Base-by-base conservation (phyloP, 768 basidiomycete species). In the Termitomyces sp. region DNA sequence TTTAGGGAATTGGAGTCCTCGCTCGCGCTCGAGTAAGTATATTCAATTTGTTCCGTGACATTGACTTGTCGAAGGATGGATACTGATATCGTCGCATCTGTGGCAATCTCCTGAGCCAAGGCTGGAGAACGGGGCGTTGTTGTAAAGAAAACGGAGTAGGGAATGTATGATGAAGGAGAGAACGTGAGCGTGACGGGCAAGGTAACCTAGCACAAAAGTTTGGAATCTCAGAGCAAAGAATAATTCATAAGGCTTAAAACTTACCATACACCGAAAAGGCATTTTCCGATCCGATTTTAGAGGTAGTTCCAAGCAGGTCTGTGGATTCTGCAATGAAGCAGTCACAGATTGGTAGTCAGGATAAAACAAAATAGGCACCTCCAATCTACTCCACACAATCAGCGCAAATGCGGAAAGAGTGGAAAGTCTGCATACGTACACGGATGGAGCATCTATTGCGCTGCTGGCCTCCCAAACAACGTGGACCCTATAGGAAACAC, bases 141-240 rank as follows among this genome's bases (percentile, higher is more conserved):
- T 10, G 82, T 81, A 70, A 89, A 89, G 30, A 89, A 84, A 52
- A 88, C 85, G 63, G 84, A 90, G 64, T 84, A 89, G 13, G 87
- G 82, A 59, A 90, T 79, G n/a, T 78, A 79, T 18, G 77, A 77
- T 26, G 77, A 68, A 30, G 88, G 86, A 62, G 82, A 76, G 71
- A 88, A 88, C 4, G 79, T 79, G 13, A 81, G 74, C 16, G 81
- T 77, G 26, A 78, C 79, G 22, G 88, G 88, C 32, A 90, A 70
- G 53, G 87, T 87, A 22, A 88, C 75, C 88, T 88, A 24, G 16
- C 55, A 43, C 20, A 40, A 41, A 28, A 56, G 48, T 30, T 35
- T 36, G n/a, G 10, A 20, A 36, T 35, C 13, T 44, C 26, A 13
- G 40, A 48, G 32, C 35, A 32, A 51, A n/a, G n/a, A n/a, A n/a